Conservation (phyloP, 2,329 filamentous ascomycete species). For the Ceratocystis destructans region DNA sequence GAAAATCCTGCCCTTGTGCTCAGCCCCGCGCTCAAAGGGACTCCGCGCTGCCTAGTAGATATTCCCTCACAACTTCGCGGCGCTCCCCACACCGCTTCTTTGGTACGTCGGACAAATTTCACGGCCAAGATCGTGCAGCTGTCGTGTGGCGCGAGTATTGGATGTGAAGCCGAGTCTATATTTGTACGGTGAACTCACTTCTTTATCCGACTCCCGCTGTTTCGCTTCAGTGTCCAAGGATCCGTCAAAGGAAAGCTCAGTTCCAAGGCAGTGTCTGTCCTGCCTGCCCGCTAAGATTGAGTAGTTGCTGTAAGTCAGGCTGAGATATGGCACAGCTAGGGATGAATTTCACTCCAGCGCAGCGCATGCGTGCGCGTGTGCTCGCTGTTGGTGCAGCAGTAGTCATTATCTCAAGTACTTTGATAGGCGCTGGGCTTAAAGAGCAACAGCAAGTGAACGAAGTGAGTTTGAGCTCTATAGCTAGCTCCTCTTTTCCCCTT, state of each 20-base stretch:
- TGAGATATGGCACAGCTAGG: background rate
- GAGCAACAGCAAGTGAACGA: slow-evolving; percentile 34
- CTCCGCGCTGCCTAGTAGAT: background rate
- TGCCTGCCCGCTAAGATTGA: background rate
- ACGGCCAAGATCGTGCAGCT: slow-evolving; percentile 5
- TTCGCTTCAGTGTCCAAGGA: background rate
- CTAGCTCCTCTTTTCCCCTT: background rate
- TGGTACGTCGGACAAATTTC: background rate
- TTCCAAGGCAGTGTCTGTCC: background rate
- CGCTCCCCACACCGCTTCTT: background rate
- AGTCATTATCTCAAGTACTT: slow-evolving; percentile 34
- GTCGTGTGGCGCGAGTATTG: slow-evolving; percentile 16
- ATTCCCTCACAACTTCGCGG: background rate
- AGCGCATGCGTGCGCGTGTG: slow-evolving; percentile 20
- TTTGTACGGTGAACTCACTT: background rate
- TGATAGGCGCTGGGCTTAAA: slow-evolving; percentile 38
- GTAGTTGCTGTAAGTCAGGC: background rate
- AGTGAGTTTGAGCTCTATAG: slow-evolving; percentile 24
- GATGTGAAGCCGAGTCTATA: background rate
- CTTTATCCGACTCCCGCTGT: background rate
- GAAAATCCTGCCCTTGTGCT: background rate
- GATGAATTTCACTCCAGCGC: slow-evolving; percentile 2
- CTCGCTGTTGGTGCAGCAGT: slow-evolving; percentile 34
- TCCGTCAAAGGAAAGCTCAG: background rate
- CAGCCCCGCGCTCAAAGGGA: background rate